Base-by-base conservation (phyloP, 2,329 filamentous ascomycete species). In the Cordyceps tenuipes region DNA sequence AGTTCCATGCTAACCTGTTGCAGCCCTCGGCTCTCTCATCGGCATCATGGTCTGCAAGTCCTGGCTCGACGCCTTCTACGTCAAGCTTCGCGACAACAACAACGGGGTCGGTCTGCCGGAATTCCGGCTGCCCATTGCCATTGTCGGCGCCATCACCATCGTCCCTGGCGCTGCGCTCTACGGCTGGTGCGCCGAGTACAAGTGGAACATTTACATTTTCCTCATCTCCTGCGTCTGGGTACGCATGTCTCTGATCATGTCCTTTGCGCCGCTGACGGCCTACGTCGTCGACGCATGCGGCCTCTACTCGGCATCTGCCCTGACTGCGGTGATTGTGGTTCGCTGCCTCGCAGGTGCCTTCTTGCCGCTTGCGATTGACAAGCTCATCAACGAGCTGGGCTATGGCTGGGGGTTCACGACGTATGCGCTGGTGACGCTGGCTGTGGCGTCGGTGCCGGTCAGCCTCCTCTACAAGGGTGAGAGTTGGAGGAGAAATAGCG, bases 321-420 rank as follows among this genome's bases (percentile, higher is more conserved):
- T 62, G 23, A 59, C 61, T 3, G 61, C 50, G 3, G 58, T 58
- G 44, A 61, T 62, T 21, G 60, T 63, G 29, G 48, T 91, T 70
- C 89, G 89, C 63, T 97, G 97, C 77, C 90, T 93, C 66, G 93
- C 93, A 68, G 93, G 94, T 72, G 92, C 94, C 65, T 97, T 97
- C 76, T 86, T 97, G 43, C 94, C 94, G 68, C 93, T 97, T 46
- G 94, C 93, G 69, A 97, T 97, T 72, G 95, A 96, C 83, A 96
- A 72, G 59, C 76, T 73, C 17, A 97, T 97, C 36, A 59, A 50
- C n/a, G 21, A 10, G 7, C 8, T 59, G 36, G 56, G 56, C 36
- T 59, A 59, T 19, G 56, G 56, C 17, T 52, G 48, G 47, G 56
- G 56, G 9, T 59, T 59, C 39, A 52, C 17, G 7, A n/a, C 17